Evolutionary conservation across 805 yeast genomes (phyloP).

Genomic region (Yarrowia phangngaensis): DNA sequence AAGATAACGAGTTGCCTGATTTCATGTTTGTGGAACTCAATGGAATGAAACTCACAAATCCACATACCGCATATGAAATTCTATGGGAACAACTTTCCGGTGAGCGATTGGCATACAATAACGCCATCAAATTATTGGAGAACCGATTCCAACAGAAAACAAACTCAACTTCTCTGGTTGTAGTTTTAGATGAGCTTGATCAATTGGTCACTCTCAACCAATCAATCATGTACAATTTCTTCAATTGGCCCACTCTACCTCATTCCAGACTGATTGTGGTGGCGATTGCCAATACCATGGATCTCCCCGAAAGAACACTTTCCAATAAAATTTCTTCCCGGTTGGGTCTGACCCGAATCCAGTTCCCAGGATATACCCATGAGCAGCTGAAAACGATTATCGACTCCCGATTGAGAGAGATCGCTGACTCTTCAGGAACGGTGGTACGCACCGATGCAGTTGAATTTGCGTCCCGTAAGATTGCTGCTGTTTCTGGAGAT

Average conservation of each 20-base stretch:
- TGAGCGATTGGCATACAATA: conserved; percentile 53
- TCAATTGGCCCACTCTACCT: conserved; percentile 92
- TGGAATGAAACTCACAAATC: conserved; percentile 78
- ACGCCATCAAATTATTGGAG: conserved; percentile 66
- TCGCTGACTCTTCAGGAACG: conserved; percentile 44
- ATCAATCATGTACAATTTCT: conserved; percentile 87
- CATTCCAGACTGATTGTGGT: conserved; percentile 78
- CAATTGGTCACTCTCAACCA: conserved; percentile 81
- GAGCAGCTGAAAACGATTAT: conserved; percentile 74
- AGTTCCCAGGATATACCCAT: conserved; percentile 83
- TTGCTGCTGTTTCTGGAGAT: conserved; percentile 96
- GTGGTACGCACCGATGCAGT: conserved; percentile 61
- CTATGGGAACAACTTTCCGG: conserved; percentile 70
- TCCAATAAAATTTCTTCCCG: conserved; percentile 89
- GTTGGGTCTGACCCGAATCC: conserved; percentile 79
- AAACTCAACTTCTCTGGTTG: conserved; percentile 55
- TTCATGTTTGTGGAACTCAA: conserved; percentile 84
- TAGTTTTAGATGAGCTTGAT: conserved; percentile 87
- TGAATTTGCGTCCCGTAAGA: conserved; percentile 87
- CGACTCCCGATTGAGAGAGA: conserved; percentile 51
- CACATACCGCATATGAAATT: conserved; percentile 75
- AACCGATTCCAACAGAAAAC: conserved; percentile 51
- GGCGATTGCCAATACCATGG: conserved; percentile 97
- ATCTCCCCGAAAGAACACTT: conserved; percentile 82
- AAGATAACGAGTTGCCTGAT: conserved; percentile 42